These are phyloP conservation scores for Rhinocladiella mackenziei DNA, from an alignment of 2,329 filamentous ascomycete genomes.

Conservation along the genomic window DNA sequence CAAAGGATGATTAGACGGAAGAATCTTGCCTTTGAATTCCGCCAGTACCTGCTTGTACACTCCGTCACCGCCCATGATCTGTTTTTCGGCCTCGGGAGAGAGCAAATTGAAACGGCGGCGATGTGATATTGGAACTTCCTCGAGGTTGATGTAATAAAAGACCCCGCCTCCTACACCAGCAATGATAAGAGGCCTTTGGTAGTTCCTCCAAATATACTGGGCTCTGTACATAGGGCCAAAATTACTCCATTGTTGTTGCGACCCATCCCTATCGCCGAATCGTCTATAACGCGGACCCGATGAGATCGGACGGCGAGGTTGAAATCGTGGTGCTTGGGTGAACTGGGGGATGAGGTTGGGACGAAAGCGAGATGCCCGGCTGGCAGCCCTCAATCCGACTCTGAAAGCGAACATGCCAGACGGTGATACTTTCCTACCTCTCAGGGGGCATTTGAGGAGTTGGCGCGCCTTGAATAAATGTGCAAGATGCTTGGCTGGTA, in stretches of 20 bases:
- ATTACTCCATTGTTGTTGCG: slow-evolving; percentile 22
- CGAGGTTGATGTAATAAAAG: slow-evolving; percentile 55
- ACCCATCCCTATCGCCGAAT: slow-evolving; percentile 14
- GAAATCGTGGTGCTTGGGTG: slow-evolving; percentile 7
- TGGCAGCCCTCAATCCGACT: slow-evolving; percentile 12
- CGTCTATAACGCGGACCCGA: slow-evolving; percentile 19
- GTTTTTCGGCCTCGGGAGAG: slow-evolving; percentile 42
- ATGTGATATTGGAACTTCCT: slow-evolving; percentile 51
- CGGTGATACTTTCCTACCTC: background rate
- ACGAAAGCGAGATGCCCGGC: slow-evolving; percentile 6
- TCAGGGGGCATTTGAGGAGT: background rate
- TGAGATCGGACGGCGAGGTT: slow-evolving; percentile 9
- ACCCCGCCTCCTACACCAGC: slow-evolving; percentile 42
- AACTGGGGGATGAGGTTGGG: background rate
- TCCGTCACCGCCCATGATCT: slow-evolving; percentile 38
- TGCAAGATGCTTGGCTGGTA: too few relatives aligned
- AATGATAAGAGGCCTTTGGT: slow-evolving; percentile 20
- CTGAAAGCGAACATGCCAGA: slow-evolving; percentile 18
- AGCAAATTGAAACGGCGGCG: slow-evolving; percentile 58
- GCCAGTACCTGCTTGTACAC: slow-evolving; percentile 48
- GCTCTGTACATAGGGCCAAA: slow-evolving; percentile 26
- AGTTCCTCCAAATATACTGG: slow-evolving; percentile 28
- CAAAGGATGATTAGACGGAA: slow-evolving; percentile 49
- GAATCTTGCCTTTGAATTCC: slow-evolving; percentile 45
- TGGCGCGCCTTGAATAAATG: too few relatives aligned